A percentile compares a stretch with the other conserved stretches of the same genome.
phyloP scores from a whole-genome alignment of 2,329 filamentous ascomycete genomes.

The Alternaria ethzedia region DNA sequence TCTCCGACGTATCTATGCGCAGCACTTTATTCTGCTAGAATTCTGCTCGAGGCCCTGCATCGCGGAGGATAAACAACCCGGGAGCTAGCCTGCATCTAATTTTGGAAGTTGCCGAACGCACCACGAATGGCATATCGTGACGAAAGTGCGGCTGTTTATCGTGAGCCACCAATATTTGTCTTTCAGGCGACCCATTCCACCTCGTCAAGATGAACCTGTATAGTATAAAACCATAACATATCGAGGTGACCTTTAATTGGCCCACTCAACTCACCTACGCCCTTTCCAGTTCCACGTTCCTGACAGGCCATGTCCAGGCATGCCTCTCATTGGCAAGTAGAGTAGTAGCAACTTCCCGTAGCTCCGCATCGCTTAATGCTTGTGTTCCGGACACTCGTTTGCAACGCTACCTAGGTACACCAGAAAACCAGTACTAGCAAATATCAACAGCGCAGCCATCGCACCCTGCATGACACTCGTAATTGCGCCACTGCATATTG shows the following conservation, averaged over 20 bases:
- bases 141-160: neutral
- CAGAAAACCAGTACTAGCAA: neutral
- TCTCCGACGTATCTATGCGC: neutral
- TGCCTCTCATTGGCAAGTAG: neutral
- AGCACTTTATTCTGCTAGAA: neutral
- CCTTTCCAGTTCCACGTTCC: neutral
- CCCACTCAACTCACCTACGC: neutral
- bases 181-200: neutral
- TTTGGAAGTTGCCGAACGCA: neutral
- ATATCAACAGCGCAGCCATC: neutral
- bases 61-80: neutral
- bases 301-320: neutral
- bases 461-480: neutral
- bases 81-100: neutral
- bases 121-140: neutral
- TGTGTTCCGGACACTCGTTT: neutral
- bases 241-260: neutral
- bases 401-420: neutral
- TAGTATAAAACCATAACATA: neutral
- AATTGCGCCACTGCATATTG: neutral
- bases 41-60: neutral
- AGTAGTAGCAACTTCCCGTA: neutral
- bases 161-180: neutral
- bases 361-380: neutral
- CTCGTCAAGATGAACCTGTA: neutral